phyloP scores from a whole-genome alignment of 148 eudicot genomes.

The Bassia scoparia region DNA sequence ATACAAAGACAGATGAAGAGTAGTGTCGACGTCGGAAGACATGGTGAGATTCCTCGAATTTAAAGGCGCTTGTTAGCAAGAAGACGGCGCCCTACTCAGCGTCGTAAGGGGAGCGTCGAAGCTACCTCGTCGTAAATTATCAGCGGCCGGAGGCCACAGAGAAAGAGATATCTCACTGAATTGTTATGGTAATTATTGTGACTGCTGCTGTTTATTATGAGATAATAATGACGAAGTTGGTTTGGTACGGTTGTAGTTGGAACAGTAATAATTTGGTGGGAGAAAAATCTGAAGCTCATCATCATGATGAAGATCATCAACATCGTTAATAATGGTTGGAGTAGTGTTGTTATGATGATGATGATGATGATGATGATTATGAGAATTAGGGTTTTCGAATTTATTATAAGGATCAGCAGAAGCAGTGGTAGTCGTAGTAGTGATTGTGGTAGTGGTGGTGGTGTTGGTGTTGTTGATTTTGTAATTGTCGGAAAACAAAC shows the following conservation, averaged over 20 bases:
- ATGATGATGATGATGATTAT: not conserved
- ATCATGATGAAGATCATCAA: not conserved
- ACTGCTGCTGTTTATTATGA: constrained; percentile 6
- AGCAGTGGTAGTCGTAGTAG: not conserved
- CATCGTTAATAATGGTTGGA: not conserved
- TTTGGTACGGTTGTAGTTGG: constrained; percentile 7
- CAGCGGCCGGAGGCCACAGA: constrained; percentile 26
- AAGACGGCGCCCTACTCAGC: constrained; percentile 1
- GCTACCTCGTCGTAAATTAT: constrained; percentile 4
- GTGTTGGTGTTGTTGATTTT: constrained; percentile 9
- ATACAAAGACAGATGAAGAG: constrained; percentile 68
- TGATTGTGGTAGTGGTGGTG: not conserved
- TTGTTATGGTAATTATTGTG: not conserved
- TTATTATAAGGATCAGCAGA: too few species aligned
- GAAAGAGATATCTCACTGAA: constrained; percentile 22
- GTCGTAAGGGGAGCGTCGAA: not conserved
- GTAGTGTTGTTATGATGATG: not conserved
- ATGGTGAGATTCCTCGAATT: constrained; percentile 22
- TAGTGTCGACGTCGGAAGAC: constrained; percentile 78
- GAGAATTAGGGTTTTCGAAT: not conserved
- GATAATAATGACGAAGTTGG: constrained; percentile 18
- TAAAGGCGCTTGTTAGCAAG: constrained; percentile 12
- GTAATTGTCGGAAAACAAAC: constrained; percentile 23
- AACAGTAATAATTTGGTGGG: constrained; percentile 32
- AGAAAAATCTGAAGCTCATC: constrained; percentile 28